Evolutionary conservation across 2,329 filamentous ascomycete species (phyloP).

Genomic region (Fusarium nurragi): DNA sequence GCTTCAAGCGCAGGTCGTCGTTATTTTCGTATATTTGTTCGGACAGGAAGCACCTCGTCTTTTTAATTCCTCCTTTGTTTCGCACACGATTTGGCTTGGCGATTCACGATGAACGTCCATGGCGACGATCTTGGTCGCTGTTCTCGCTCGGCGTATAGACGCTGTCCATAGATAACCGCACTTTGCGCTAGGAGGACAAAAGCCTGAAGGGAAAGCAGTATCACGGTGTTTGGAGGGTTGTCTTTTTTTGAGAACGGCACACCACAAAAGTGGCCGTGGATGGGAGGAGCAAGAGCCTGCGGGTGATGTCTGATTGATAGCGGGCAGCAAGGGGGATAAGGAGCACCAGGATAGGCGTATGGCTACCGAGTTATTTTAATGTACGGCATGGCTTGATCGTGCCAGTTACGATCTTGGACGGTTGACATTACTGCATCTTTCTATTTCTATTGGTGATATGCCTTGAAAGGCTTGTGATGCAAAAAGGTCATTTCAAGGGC

Average conservation of each 20-base stretch:
- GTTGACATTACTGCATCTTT: conserved; percentile 14
- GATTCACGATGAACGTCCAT: conserved; percentile 38
- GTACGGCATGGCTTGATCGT: conserved; percentile 41
- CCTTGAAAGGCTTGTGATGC: too few species aligned
- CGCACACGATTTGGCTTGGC: conserved; percentile 33
- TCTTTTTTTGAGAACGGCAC: conserved; percentile 27
- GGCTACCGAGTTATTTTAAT: conserved; percentile 41
- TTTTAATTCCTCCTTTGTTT: conserved; percentile 20
- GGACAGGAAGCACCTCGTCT: conserved; percentile 27
- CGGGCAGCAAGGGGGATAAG: conserved; percentile 15
- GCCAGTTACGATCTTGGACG: conserved; percentile 25
- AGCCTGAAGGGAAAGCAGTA: conserved; percentile 12
- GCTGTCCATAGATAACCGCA: conserved; percentile 15
- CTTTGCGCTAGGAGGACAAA: conserved; percentile 17
- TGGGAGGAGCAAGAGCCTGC: conserved; percentile 3
- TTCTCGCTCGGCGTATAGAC: conserved; percentile 34
- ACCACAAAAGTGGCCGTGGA: conserved; percentile 7
- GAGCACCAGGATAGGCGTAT: conserved; percentile 32
- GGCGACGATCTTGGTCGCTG: conserved; percentile 14
- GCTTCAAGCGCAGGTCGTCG: conserved; percentile 46
- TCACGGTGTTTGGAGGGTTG: conserved; percentile 30
- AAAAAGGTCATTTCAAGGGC: too few species aligned
- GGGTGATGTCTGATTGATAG: conserved; percentile 13
- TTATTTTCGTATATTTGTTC: conserved; percentile 46
- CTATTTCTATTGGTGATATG: too few species aligned